Evolutionary conservation across 192 early-diverging fungal species (phyloP).

Genomic region (Coemansia asiatica): DNA sequence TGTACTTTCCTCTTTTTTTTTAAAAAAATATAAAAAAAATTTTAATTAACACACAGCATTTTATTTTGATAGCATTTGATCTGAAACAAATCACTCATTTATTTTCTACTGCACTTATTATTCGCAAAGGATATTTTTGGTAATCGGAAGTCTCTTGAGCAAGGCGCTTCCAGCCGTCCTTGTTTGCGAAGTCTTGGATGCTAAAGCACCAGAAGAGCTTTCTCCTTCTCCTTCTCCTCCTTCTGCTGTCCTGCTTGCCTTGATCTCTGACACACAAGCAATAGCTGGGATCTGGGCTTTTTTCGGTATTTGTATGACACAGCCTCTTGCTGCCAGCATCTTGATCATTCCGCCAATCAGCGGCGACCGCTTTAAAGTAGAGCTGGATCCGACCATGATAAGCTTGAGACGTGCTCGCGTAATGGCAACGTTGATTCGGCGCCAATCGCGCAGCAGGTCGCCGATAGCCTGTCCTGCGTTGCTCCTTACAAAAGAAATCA

Average conservation of each 20-base stretch:
- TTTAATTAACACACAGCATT: neutral
- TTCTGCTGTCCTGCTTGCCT: neutral
- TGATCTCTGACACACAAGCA: neutral
- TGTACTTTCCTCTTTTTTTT: slow-evolving; percentile 6
- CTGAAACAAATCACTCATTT: neutral
- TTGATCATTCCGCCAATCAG: slow-evolving; percentile 61
- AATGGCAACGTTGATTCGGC: slow-evolving; percentile 91
- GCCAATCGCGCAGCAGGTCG: slow-evolving; percentile 86
- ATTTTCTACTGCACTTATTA: neutral
- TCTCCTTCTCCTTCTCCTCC: too few species aligned
- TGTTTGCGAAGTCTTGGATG: neutral
- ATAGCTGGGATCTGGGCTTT: slow-evolving; percentile 18
- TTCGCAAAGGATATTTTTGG: slow-evolving; percentile 36
- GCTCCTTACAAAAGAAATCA: slow-evolving; percentile 86
- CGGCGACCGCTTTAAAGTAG: slow-evolving; percentile 63
- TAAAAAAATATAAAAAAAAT: slow-evolving; percentile 4
- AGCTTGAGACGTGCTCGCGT: slow-evolving; percentile 88
- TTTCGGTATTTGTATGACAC: slow-evolving; percentile 30
- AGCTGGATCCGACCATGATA: slow-evolving; percentile 80
- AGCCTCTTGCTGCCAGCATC: slow-evolving; percentile 14
- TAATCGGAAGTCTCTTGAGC: slow-evolving; percentile 24
- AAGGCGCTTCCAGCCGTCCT: slow-evolving; percentile 17
- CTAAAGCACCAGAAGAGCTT: neutral
- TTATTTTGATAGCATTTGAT: too few species aligned
- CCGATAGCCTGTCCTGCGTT: slow-evolving; percentile 74